Conservation (phyloP, 352 stramenopile species). For the Phytophthora agathidicida region DNA sequence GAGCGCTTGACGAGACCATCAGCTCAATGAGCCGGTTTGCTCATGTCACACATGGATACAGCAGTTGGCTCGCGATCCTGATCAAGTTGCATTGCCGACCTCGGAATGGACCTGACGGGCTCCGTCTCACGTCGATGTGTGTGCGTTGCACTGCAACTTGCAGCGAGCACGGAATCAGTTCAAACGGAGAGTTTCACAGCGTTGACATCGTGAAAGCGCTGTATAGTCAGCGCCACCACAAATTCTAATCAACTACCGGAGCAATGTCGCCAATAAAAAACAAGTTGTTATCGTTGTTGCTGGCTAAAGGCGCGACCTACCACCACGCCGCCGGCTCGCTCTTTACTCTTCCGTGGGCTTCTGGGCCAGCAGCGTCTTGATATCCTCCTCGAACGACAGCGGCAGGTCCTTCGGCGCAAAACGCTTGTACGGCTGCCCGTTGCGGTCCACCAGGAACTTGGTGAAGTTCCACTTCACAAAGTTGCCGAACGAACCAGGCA, state of each 20-base stretch:
- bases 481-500: conserved; percentile 68
- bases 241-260: not conserved
- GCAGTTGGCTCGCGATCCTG: conserved; percentile 24
- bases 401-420: conserved; percentile 72
- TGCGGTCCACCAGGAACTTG: conserved; percentile 91
- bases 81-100: too few relatives aligned
- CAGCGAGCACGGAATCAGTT: too few relatives aligned
- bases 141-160: too few relatives aligned
- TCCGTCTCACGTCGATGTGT: too few relatives aligned
- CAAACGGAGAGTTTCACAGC: too few relatives aligned
- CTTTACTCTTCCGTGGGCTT: conserved; percentile 13
- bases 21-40: conserved; percentile 20
- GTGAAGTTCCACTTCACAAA: conserved; percentile 93
- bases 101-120: too few relatives aligned
- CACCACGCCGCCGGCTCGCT: not conserved
- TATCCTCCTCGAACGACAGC: conserved; percentile 77
- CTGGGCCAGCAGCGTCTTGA: conserved; percentile 69
- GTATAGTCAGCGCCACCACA: conserved; percentile 23
- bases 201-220: too few relatives aligned
- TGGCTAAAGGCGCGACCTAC: not conserved
- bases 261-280: not conserved
- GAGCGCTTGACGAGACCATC: too few relatives aligned
- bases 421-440: conserved; percentile 82
- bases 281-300: not conserved
- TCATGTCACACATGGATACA: conserved; percentile 10